phyloP scores from a whole-genome alignment of 495 filamentous ascomycete species.

The Neurospora sp. region DNA sequence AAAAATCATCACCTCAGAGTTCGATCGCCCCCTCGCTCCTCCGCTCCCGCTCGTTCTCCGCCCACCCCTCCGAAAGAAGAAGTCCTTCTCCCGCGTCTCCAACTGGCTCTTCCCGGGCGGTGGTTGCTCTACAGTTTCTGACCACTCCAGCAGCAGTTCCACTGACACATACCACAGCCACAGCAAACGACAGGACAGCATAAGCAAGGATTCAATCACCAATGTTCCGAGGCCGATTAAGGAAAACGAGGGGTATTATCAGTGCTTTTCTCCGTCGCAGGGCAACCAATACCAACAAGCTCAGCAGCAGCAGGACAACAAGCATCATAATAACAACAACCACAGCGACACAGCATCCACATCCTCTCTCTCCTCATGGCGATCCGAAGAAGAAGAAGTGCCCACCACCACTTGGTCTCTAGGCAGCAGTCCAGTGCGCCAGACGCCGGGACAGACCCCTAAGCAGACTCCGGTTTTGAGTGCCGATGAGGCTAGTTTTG shows the following conservation, averaged over 20 bases:
- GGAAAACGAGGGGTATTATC: conserved; percentile 42
- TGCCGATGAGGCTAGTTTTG: background rate
- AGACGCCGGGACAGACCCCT: conserved; percentile 14
- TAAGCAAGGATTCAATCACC: conserved; percentile 34
- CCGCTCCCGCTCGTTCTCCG: conserved; percentile 42
- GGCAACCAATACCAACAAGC: conserved; percentile 9
- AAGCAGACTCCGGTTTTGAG: conserved; percentile 18
- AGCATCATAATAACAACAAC: conserved; percentile 3
- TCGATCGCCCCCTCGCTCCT: conserved; percentile 35
- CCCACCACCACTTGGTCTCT: conserved; percentile 35
- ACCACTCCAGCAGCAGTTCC: background rate
- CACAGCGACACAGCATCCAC: conserved; percentile 4
- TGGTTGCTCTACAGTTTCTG: background rate
- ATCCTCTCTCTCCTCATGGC: background rate
- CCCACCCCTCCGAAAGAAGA: conserved; percentile 44
- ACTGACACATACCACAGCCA: background rate
- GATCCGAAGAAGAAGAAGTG: conserved; percentile 27
- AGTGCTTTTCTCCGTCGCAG: conserved; percentile 32
- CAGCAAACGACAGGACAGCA: conserved; percentile 6
- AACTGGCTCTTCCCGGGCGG: conserved; percentile 40
- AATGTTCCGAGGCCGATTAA: conserved; percentile 38
- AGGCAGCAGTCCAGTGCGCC: conserved; percentile 27
- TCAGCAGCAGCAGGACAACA: conserved; percentile 5
- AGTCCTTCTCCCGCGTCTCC: conserved; percentile 46
- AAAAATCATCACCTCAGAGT: conserved; percentile 8